A percentile compares a stretch with the other conserved stretches of the same genome.
These are phyloP conservation scores for Fusarium sp. DNA, from an alignment of 2,329 filamentous ascomycete genomes.

Conservation along the genomic window DNA sequence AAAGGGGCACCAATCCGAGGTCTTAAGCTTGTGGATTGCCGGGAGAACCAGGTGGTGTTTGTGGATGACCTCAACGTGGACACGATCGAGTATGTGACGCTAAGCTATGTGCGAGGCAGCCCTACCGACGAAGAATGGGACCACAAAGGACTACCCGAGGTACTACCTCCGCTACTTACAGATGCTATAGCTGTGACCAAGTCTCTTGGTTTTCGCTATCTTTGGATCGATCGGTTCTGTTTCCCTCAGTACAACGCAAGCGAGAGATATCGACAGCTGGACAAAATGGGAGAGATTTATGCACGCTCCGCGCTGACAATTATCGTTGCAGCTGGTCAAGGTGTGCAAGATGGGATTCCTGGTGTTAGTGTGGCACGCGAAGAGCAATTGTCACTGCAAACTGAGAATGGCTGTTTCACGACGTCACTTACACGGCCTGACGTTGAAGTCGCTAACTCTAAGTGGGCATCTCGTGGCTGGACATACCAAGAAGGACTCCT, in stretches of 20 bases:
- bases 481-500: constrained; percentile 56
- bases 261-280: constrained; percentile 48
- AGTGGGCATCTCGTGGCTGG: constrained; percentile 54
- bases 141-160: constrained; percentile 41
- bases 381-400: constrained; percentile 53
- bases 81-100: constrained; percentile 49
- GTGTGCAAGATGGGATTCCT: constrained; percentile 50
- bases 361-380: constrained; percentile 52
- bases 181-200: constrained; percentile 52
- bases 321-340: constrained; percentile 52
- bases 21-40: constrained; percentile 52
- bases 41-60: constrained; percentile 47
- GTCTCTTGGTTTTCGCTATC: constrained; percentile 53
- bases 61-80: constrained; percentile 46
- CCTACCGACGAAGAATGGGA: constrained; percentile 36
- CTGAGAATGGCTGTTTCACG: constrained; percentile 51
- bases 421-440: constrained; percentile 54
- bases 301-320: constrained; percentile 51
- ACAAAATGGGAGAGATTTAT: constrained; percentile 53
- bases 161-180: constrained; percentile 49
- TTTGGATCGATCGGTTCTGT: constrained; percentile 56
- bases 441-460: constrained; percentile 52
- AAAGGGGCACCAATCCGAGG: constrained; percentile 42
- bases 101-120: constrained; percentile 54
- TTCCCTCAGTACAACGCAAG: constrained; percentile 47